Evolutionary conservation across 2,329 filamentous ascomycete genomes (phyloP).

Genomic region (Zymoseptoria crescenta): DNA sequence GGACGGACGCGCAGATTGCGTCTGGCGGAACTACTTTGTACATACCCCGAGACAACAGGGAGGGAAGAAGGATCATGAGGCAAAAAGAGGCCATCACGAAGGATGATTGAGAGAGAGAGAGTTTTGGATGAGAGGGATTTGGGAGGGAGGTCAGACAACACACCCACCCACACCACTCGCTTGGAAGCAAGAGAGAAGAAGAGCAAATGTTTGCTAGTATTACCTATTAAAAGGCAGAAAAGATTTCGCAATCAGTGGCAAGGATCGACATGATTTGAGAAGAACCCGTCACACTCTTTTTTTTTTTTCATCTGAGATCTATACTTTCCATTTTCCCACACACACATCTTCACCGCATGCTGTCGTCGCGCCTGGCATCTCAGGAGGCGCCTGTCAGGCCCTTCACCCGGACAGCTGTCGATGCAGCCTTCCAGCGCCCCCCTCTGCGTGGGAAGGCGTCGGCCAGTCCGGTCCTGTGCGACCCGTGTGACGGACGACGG

Average conservation of each 20-base stretch:
- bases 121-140: background rate
- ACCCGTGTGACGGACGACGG: background rate
- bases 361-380: background rate
- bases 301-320: too few relatives aligned
- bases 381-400: background rate
- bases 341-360: background rate
- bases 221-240: background rate
- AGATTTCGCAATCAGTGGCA: background rate
- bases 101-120: background rate
- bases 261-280: background rate
- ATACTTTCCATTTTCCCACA: too few relatives aligned
- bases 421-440: background rate
- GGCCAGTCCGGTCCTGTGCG: background rate
- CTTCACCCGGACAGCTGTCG: background rate
- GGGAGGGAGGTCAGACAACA: background rate
- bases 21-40: background rate
- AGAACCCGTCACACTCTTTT: background rate
- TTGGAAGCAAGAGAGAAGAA: background rate
- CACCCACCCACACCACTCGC: background rate
- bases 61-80: too few relatives aligned
- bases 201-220: background rate
- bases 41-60: background rate
- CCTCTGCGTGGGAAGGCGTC: background rate
- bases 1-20: background rate
- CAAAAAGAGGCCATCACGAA: too few relatives aligned